These are phyloP conservation scores for Fusarium oligoseptatum DNA, from an alignment of 2,329 filamentous ascomycete genomes.

Conservation along the genomic window DNA sequence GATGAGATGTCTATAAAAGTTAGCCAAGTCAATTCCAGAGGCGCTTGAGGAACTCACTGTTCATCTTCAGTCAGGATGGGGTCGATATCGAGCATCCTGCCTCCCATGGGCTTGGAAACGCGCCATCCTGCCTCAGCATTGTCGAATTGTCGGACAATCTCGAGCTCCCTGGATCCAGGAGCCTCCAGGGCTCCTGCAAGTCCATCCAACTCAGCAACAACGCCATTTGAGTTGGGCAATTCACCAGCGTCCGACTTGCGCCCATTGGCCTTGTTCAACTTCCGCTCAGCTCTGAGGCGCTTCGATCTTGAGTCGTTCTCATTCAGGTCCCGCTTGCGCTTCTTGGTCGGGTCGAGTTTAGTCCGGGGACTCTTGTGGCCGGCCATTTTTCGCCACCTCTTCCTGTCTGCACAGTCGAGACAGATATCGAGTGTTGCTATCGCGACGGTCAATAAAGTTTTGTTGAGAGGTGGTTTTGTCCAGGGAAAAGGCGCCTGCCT, in stretches of 20 bases:
- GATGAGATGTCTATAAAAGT: conserved; percentile 73
- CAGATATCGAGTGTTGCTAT: conserved; percentile 25
- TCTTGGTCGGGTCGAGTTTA: conserved; percentile 57
- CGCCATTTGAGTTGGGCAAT: conserved; percentile 19
- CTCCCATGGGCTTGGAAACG: conserved; percentile 74
- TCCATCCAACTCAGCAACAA: conserved; percentile 33
- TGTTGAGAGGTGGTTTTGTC: conserved; percentile 27
- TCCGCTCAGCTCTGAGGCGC: conserved; percentile 54
- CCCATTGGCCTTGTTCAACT: conserved; percentile 47
- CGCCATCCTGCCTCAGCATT: conserved; percentile 63
- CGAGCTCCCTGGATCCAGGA: conserved; percentile 39
- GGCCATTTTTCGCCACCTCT: conserved; percentile 50
- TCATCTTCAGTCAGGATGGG: conserved; percentile 73
- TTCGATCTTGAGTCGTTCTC: conserved; percentile 59
- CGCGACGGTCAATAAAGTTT: conserved; percentile 29
- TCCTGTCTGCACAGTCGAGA: conserved; percentile 17
- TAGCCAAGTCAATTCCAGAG: conserved; percentile 12
- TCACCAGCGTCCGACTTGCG: conserved; percentile 25
- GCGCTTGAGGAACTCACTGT: conserved; percentile 60
- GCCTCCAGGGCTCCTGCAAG: conserved; percentile 30
- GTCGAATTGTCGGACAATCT: conserved; percentile 46
- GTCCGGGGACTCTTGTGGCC: conserved; percentile 49
- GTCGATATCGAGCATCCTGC: conserved; percentile 74
- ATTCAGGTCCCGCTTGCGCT: conserved; percentile 61
- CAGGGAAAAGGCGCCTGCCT: conserved; percentile 31